A percentile compares a stretch with the other conserved stretches of the same genome.
These are phyloP conservation scores for Neurospora sp. DNA, from an alignment of 495 filamentous ascomycete species.

Conservation along the genomic window DNA sequence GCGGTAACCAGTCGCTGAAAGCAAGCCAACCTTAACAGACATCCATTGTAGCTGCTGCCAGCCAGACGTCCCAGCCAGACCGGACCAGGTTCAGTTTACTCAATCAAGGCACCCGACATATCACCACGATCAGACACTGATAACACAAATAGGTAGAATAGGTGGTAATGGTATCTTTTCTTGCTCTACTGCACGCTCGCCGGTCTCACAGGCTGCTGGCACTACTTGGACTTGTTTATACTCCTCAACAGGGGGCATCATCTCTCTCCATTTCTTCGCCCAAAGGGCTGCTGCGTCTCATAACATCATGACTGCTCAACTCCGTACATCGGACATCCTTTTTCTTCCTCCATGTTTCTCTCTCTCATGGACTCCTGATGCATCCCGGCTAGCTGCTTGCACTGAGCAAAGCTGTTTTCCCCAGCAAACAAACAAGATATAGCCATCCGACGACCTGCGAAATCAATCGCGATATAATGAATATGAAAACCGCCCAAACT, in stretches of 20 bases:
- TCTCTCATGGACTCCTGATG: not conserved
- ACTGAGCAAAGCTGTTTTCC: not conserved
- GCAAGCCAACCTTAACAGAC: too few relatives aligned
- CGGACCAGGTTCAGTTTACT: too few relatives aligned
- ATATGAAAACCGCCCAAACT: not conserved
- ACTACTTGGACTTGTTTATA: not conserved
- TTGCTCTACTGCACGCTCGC: not conserved
- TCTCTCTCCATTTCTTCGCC: not conserved
- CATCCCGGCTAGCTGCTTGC: not conserved
- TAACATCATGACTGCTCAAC: not conserved
- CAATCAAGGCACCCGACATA: too few relatives aligned
- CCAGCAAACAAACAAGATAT: not conserved
- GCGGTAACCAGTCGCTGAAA: too few relatives aligned
- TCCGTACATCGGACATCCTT: not conserved
- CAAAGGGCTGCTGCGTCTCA: not conserved
- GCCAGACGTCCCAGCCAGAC: too few relatives aligned
- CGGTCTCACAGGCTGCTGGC: not conserved
- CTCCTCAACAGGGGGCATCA: not conserved
- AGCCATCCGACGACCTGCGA: not conserved
- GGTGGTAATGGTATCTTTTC: not conserved
- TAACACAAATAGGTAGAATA: too few relatives aligned
- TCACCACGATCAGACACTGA: too few relatives aligned
- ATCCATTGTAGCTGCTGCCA: too few relatives aligned
- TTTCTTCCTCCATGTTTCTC: not conserved
- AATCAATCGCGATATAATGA: not conserved